phyloP scores from a whole-genome alignment of 768 basidiomycete species.

The Russula sp. region DNA sequence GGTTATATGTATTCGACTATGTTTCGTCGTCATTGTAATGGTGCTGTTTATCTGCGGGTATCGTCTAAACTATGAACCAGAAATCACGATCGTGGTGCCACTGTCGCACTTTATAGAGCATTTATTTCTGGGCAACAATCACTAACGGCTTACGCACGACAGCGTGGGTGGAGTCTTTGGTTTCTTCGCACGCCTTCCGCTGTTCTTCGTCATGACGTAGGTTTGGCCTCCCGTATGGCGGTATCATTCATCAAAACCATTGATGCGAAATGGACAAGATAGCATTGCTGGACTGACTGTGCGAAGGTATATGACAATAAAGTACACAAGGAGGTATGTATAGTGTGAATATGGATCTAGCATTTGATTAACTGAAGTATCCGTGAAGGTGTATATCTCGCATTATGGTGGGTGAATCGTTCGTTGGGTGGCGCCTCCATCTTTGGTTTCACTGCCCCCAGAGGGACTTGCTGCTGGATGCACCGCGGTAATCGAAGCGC shows the following conservation, averaged over 20 bases:
- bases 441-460: background rate
- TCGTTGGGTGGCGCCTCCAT: background rate
- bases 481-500: constrained; percentile 17
- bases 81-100: background rate
- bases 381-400: background rate
- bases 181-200: too few relatives aligned
- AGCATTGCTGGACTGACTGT: background rate
- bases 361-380: background rate
- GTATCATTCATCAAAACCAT: too few relatives aligned
- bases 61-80: background rate
- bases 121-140: background rate
- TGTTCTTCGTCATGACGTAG: too few relatives aligned
- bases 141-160: background rate
- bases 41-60: background rate
- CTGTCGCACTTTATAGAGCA: too few relatives aligned
- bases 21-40: background rate
- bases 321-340: constrained; percentile 3
- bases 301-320: constrained; percentile 2
- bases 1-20: background rate
- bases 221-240: too few relatives aligned
- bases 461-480: constrained; percentile 10
- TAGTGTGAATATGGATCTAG: background rate
- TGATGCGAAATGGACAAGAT: background rate
- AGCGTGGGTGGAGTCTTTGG: too few relatives aligned
- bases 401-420: background rate